Percentiles rank a stretch among this genome's conserved stretches.
Conservation (phyloP, 306 rosid species). For the Argentina anserina region DNA sequence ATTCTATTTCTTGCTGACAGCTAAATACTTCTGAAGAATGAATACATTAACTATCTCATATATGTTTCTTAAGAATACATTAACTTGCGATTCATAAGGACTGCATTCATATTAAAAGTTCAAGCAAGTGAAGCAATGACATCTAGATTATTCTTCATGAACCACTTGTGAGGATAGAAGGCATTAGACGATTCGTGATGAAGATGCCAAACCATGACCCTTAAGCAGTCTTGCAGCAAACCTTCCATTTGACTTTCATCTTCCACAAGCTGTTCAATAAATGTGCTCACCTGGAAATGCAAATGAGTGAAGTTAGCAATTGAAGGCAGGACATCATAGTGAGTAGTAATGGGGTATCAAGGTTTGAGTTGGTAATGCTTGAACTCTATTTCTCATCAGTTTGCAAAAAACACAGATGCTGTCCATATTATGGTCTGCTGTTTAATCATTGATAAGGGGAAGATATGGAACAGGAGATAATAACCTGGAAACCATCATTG, state of each 20-base stretch:
- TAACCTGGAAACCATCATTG: slow-evolving; percentile 58
- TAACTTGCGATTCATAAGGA: slow-evolving; percentile 14
- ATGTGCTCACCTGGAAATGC: slow-evolving; percentile 62
- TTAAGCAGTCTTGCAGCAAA: slow-evolving; percentile 54
- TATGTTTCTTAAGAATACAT: neutral
- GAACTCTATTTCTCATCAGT: neutral
- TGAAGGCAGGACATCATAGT: slow-evolving; percentile 1
- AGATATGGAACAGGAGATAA: slow-evolving; percentile 22
- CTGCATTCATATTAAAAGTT: slow-evolving; percentile 28
- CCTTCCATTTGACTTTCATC: slow-evolving; percentile 97
- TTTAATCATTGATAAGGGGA: neutral
- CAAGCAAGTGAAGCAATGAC: slow-evolving; percentile 42
- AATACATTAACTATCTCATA: neutral
- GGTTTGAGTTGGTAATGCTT: neutral
- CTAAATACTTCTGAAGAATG: neutral
- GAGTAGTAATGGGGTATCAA: slow-evolving; percentile 13
- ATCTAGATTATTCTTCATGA: slow-evolving; percentile 51
- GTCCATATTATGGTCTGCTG: neutral
- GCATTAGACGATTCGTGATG: slow-evolving; percentile 40
- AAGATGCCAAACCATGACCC: slow-evolving; percentile 74
- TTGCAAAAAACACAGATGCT: neutral
- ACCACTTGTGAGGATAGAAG: slow-evolving; percentile 62
- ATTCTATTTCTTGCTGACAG: neutral
- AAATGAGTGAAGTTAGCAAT: slow-evolving; percentile 25
- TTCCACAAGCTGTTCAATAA: slow-evolving; percentile 77